Percentiles rank a stretch among this genome's conserved stretches.
Conservation (phyloP, 345 rosid genomes). For the Noccaea bulbosa region DNA sequence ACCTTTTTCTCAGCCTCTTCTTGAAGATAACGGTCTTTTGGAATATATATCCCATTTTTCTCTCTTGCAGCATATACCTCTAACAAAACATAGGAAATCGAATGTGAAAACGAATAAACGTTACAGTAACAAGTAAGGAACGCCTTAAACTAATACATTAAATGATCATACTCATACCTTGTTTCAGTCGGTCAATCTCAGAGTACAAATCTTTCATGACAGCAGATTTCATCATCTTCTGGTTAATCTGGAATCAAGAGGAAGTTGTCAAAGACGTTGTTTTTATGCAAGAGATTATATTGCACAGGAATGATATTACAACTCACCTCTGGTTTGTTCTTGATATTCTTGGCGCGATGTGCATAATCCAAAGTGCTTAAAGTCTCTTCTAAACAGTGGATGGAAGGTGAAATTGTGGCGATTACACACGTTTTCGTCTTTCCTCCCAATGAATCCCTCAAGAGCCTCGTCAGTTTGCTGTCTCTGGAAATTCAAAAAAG, state of each 20-base stretch:
- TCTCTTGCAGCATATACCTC: slow-evolving; percentile 50
- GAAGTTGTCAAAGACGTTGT: slow-evolving; percentile 11
- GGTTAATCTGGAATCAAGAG: slow-evolving; percentile 71
- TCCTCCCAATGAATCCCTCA: slow-evolving; percentile 99
- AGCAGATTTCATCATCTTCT: slow-evolving; percentile 99
- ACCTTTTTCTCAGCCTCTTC: slow-evolving; percentile 52
- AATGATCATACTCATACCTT: slow-evolving; percentile 55
- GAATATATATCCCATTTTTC: slow-evolving; percentile 48
- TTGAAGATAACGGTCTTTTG: slow-evolving; percentile 46
- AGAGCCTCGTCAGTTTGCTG: slow-evolving; percentile 89
- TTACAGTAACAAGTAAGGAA: background rate
- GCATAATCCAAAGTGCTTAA: slow-evolving; percentile 97
- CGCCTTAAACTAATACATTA: background rate
- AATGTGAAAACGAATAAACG: background rate
- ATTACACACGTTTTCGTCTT: slow-evolving; percentile 98
- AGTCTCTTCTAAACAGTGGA: slow-evolving; percentile 95
- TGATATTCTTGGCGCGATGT: slow-evolving; percentile 98
- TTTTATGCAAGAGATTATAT: slow-evolving; percentile 12
- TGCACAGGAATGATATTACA: slow-evolving; percentile 19
- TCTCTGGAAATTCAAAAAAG: slow-evolving; percentile 64
- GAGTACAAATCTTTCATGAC: slow-evolving; percentile 95
- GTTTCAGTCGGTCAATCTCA: slow-evolving; percentile 95
- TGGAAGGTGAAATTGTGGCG: slow-evolving; percentile 95
- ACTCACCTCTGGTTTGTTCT: slow-evolving; percentile 95
- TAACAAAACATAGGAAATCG: background rate